Percentiles rank a stretch among this genome's conserved stretches.
phyloP scores from a whole-genome alignment of 805 yeast genomes.

The Clavispora phyllophila region DNA sequence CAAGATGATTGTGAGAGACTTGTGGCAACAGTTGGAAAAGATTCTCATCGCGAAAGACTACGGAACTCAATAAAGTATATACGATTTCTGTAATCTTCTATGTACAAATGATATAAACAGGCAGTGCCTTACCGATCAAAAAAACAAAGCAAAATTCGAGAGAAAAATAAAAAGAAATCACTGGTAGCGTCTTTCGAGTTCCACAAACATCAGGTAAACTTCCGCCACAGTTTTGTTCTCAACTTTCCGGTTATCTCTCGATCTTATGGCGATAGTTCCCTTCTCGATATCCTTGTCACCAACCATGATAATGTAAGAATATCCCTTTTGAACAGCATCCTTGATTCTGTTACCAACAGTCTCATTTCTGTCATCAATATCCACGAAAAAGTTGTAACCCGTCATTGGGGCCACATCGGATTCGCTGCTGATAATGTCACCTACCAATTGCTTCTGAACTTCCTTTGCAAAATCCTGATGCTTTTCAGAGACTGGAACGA shows the following conservation, averaged over 20 bases:
- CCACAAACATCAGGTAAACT: constrained; percentile 47
- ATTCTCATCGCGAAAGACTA: constrained; percentile 65
- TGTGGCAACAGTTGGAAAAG: constrained; percentile 82
- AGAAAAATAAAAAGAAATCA: constrained; percentile 3
- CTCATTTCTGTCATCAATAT: constrained; percentile 68
- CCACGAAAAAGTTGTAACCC: constrained; percentile 63
- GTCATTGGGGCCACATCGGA: constrained; percentile 49
- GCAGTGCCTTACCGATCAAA: neutral
- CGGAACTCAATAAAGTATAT: constrained; percentile 15
- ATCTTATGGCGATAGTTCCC: constrained; percentile 59
- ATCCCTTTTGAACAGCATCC: constrained; percentile 70
- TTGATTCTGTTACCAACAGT: constrained; percentile 78
- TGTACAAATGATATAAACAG: constrained; percentile 1
- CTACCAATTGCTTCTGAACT: constrained; percentile 42
- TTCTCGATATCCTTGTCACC: constrained; percentile 78
- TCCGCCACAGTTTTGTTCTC: constrained; percentile 44
- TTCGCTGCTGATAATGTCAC: constrained; percentile 31
- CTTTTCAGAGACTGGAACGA: constrained; percentile 70
- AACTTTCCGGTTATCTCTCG: constrained; percentile 45
- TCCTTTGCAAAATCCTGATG: constrained; percentile 53
- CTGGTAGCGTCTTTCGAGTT: constrained; percentile 48
- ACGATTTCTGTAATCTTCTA: neutral
- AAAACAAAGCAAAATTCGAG: neutral
- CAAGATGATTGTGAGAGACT: constrained; percentile 73
- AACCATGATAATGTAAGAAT: constrained; percentile 73